Conservation (phyloP, 257 asterid species). For the Verbena officinalis region DNA sequence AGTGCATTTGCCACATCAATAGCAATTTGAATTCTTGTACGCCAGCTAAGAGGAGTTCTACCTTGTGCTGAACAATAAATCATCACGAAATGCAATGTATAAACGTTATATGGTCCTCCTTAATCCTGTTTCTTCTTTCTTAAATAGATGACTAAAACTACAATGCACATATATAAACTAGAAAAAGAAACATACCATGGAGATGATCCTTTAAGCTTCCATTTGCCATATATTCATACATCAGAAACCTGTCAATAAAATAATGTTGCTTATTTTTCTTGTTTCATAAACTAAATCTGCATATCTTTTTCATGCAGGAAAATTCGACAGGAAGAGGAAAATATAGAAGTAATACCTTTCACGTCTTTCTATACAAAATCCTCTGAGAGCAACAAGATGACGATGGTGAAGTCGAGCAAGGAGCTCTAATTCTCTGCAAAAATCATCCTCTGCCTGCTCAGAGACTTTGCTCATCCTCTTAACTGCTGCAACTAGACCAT, state of each 20-base stretch:
- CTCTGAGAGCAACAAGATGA: constrained; percentile 89
- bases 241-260: constrained; percentile 68
- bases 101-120: constrained; percentile 1
- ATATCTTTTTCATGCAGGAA: constrained; percentile 4
- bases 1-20: constrained; percentile 94
- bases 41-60: constrained; percentile 82
- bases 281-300: not conserved
- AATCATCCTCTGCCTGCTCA: constrained; percentile 92
- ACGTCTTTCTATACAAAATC: constrained; percentile 74
- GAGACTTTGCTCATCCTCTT: constrained; percentile 87
- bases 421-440: constrained; percentile 85
- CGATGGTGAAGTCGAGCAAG: constrained; percentile 96
- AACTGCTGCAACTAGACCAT: constrained; percentile 71
- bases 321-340: constrained; percentile 6
- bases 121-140: not conserved
- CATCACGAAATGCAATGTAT: constrained; percentile 1
- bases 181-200: constrained; percentile 55
- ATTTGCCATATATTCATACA: constrained; percentile 85
- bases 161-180: not conserved
- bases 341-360: constrained; percentile 56
- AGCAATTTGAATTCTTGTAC: constrained; percentile 79
- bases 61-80: constrained; percentile 62
- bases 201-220: constrained; percentile 97
- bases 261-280: constrained; percentile 8
- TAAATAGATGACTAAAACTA: not conserved